These are phyloP conservation scores for Adansonia madagascariensis DNA, from an alignment of 441 rosid species.

Conservation along the genomic window DNA sequence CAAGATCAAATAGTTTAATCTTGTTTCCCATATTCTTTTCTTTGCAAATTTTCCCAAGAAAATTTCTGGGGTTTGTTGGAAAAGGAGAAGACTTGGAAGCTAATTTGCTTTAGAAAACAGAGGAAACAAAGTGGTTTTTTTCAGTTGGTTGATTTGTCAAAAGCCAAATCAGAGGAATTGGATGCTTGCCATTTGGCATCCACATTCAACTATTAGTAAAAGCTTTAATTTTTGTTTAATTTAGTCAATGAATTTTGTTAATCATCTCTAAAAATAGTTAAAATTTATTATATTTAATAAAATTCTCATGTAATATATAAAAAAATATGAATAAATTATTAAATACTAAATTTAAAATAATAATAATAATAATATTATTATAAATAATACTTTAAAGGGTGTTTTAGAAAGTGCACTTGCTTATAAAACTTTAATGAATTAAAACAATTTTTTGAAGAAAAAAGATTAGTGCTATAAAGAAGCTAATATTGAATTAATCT, in stretches of 20 bases:
- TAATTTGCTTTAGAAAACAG: background rate
- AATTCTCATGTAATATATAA: no score
- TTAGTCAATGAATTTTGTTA: background rate
- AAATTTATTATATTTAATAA: no score
- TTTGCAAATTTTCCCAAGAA: slow-evolving; percentile 15
- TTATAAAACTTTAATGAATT: no score
- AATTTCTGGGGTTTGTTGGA: background rate
- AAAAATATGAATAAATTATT: no score
- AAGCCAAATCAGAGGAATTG: background rate
- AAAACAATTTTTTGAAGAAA: no score
- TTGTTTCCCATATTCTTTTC: slow-evolving; percentile 41
- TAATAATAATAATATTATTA: no score
- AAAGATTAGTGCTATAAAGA: no score
- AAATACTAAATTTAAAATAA: no score
- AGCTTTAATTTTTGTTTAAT: background rate
- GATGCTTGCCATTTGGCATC: background rate
- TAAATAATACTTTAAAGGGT: no score
- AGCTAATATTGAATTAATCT: no score
- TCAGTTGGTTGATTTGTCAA: background rate
- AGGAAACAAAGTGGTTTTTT: background rate
- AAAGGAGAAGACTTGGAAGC: background rate
- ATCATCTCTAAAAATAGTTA: background rate
- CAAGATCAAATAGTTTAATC: slow-evolving; percentile 55
- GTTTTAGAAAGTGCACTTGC: no score
- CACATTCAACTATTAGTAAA: background rate